Evolutionary conservation across 345 rosid genomes (phyloP).

Genomic region (Abelmoschus esculentus): DNA sequence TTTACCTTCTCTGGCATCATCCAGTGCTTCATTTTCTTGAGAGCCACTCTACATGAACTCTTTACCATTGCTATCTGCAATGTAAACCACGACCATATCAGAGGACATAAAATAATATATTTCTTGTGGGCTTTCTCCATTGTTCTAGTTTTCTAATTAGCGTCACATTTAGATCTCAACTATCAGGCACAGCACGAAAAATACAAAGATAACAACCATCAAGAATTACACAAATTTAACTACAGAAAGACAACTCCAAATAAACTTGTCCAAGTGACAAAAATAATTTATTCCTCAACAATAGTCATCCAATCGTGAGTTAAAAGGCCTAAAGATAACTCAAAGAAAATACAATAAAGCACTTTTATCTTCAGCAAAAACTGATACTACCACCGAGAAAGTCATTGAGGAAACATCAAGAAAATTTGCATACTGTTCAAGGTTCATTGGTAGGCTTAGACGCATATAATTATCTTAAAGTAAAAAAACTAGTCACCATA

Average conservation of each 20-base stretch:
- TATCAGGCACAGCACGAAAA: no score
- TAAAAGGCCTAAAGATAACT: neutral
- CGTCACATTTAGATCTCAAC: no score
- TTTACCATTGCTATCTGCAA: conserved; percentile 59
- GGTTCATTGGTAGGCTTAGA: neutral
- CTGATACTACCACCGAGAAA: neutral
- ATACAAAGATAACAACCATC: neutral
- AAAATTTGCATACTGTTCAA: neutral
- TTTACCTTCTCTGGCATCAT: conserved; percentile 72
- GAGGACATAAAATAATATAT: neutral
- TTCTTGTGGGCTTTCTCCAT: neutral
- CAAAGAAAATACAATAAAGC: neutral
- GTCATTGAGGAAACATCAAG: neutral
- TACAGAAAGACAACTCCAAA: neutral
- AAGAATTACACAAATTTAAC: neutral
- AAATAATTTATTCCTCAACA: neutral
- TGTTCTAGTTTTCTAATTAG: neutral
- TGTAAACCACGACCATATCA: conserved; percentile 1
- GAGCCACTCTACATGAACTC: conserved; percentile 50
- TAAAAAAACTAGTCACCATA: no score
- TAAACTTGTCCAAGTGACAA: neutral
- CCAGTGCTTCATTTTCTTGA: conserved; percentile 69
- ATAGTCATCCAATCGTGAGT: neutral
- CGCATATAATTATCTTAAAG: no score
- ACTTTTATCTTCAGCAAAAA: neutral